Evolutionary conservation across 1,284 basidiomycete genomes (phyloP).

Genomic region (Xerocomus minutiporus): DNA sequence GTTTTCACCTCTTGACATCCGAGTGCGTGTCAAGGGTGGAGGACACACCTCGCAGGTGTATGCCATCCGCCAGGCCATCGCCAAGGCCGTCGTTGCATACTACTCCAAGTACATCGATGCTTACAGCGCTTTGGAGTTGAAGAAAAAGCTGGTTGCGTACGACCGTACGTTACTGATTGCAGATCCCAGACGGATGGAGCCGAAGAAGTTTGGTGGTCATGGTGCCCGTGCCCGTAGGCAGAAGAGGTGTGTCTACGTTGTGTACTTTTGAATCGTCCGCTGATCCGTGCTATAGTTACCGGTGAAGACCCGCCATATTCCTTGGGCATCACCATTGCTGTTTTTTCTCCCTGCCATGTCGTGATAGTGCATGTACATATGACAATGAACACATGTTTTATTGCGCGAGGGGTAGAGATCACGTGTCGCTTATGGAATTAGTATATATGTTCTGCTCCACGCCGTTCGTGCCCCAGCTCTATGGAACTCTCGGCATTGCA

Average conservation of each 20-base stretch:
- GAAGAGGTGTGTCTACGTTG: slow-evolving; percentile 64
- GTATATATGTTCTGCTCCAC: not conserved
- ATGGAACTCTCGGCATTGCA: slow-evolving; percentile 24
- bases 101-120: slow-evolving; percentile 99
- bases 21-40: slow-evolving; percentile 98
- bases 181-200: slow-evolving; percentile 98
- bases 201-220: slow-evolving; percentile 97
- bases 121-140: slow-evolving; percentile 92
- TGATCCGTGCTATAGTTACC: slow-evolving; percentile 62
- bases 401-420: not conserved
- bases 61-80: slow-evolving; percentile 98
- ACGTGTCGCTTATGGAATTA: not conserved
- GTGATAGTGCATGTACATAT: slow-evolving; percentile 39
- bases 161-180: slow-evolving; percentile 95
- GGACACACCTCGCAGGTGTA: slow-evolving; percentile 99
- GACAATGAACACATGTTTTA: slow-evolving; percentile 10
- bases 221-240: slow-evolving; percentile 96
- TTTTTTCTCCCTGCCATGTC: slow-evolving; percentile 40
- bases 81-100: slow-evolving; percentile 97
- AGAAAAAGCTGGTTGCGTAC: slow-evolving; percentile 94
- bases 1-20: slow-evolving; percentile 87
- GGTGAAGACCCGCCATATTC: slow-evolving; percentile 51
- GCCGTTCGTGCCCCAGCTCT: not conserved
- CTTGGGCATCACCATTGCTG: slow-evolving; percentile 38
- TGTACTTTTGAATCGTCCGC: slow-evolving; percentile 1